A percentile compares a stretch with the other conserved stretches of the same genome.
Conservation (phyloP, 768 basidiomycete genomes). For the Xanthoconium stramineum region DNA sequence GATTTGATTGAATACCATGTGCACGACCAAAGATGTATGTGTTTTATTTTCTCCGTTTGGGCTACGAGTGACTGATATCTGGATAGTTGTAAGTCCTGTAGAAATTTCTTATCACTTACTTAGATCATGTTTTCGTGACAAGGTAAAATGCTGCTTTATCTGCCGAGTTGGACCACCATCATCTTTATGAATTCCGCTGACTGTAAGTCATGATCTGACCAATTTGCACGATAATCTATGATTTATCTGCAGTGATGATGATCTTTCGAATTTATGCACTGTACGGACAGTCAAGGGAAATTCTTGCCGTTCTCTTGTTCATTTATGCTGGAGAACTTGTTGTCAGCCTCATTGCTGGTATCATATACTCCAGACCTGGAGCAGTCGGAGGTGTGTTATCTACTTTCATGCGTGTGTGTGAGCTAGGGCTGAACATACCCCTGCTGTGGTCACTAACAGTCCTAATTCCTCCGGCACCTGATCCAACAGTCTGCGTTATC, state of each 20-base stretch:
- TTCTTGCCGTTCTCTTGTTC: background rate
- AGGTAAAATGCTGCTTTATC: background rate
- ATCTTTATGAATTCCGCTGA: background rate
- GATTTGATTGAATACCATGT: background rate
- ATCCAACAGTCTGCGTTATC: background rate
- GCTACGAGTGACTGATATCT: background rate
- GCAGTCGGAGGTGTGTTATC: background rate
- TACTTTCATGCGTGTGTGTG: too few species aligned
- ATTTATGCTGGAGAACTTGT: background rate
- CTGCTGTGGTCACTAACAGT: background rate
- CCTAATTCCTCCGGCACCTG: background rate
- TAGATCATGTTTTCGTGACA: background rate
- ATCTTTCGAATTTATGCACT: constrained; percentile 11
- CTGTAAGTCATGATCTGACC: background rate
- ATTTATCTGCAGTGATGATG: constrained; percentile 7
- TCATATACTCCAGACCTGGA: background rate
- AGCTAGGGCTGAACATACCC: background rate
- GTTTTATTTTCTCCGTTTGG: background rate
- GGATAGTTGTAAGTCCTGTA: background rate
- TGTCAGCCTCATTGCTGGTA: background rate
- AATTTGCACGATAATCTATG: background rate
- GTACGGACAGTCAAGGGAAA: background rate
- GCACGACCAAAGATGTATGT: constrained; percentile 4
- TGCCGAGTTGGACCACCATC: background rate
- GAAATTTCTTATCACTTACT: too few species aligned